Conservation (phyloP, 2,329 filamentous ascomycete species). For the Penicillium sp. region DNA sequence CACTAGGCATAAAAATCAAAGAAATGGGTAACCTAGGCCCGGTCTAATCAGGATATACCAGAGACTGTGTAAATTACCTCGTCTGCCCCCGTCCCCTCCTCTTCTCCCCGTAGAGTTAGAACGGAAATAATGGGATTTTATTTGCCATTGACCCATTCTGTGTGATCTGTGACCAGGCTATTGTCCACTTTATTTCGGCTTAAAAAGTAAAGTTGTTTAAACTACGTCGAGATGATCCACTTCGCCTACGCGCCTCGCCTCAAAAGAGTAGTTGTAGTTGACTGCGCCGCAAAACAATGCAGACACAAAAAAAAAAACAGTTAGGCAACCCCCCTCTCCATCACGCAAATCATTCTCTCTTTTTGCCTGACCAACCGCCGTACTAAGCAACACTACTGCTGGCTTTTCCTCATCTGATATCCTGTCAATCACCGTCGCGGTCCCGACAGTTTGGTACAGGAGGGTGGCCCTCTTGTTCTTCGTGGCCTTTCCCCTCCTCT, state of each 20-base stretch:
- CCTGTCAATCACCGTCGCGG: slow-evolving; percentile 9
- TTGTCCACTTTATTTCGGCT: neutral
- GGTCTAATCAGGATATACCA: neutral
- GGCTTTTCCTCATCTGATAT: slow-evolving; percentile 12
- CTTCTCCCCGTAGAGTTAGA: neutral
- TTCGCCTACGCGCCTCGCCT: slow-evolving; percentile 4
- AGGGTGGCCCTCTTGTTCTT: slow-evolving; percentile 8
- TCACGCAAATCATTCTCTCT: neutral
- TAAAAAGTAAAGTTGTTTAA: slow-evolving; percentile 6
- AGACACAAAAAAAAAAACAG: slow-evolving; percentile 4
- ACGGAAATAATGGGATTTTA: neutral
- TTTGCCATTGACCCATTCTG: neutral
- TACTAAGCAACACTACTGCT: slow-evolving; percentile 8
- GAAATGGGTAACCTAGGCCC: neutral
- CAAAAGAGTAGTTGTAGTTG: neutral
- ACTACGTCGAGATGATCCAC: slow-evolving; percentile 8
- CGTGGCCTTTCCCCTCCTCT: neutral
- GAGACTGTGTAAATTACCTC: neutral
- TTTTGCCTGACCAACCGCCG: slow-evolving; percentile 10
- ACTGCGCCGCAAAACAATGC: slow-evolving; percentile 14
- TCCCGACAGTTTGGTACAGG: slow-evolving; percentile 16
- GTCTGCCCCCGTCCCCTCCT: neutral
- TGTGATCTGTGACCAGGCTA: neutral
- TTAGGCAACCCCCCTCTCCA: slow-evolving; percentile 5
- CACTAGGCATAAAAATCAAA: neutral